These are phyloP conservation scores for Gonapodya prolifera DNA, from an alignment of 192 early-diverging fungal species.

Conservation along the genomic window DNA sequence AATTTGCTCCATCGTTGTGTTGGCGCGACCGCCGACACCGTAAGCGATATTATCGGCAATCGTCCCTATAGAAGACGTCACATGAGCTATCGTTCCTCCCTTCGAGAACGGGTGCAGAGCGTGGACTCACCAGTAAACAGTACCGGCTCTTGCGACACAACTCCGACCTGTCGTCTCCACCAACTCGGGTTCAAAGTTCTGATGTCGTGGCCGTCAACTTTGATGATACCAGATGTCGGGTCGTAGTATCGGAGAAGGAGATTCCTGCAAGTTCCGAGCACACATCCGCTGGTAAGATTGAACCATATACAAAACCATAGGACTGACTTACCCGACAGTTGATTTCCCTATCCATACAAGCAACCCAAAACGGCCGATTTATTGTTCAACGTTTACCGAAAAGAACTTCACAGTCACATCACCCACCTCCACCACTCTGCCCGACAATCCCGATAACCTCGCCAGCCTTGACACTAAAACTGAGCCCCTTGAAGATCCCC, in stretches of 20 bases:
- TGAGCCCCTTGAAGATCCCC: slow-evolving; percentile 38
- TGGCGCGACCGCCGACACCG: slow-evolving; percentile 36
- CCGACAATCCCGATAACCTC: slow-evolving; percentile 13
- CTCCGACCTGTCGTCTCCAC: not conserved
- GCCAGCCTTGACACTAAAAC: slow-evolving; percentile 37
- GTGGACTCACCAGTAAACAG: not conserved
- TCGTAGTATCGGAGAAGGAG: slow-evolving; percentile 35
- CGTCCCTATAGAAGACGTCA: slow-evolving; percentile 61
- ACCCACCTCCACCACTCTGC: too few relatives aligned
- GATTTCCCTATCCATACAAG: too few relatives aligned
- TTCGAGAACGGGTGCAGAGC: too few relatives aligned
- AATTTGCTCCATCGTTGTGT: slow-evolving; percentile 51
- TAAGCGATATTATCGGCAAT: slow-evolving; percentile 59
- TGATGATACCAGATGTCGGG: not conserved
- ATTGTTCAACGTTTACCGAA: too few relatives aligned
- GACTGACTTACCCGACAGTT: too few relatives aligned
- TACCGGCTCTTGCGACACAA: slow-evolving; percentile 4
- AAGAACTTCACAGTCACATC: too few relatives aligned
- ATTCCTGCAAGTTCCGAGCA: slow-evolving; percentile 18
- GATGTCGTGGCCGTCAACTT: not conserved
- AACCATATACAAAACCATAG: too few relatives aligned
- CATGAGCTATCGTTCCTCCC: too few relatives aligned
- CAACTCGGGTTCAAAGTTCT: not conserved
- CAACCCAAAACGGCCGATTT: too few relatives aligned
- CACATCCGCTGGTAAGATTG: not conserved